Conservation (phyloP, 2,329 filamentous ascomycete genomes). For the Salinomyces thailandicus region DNA sequence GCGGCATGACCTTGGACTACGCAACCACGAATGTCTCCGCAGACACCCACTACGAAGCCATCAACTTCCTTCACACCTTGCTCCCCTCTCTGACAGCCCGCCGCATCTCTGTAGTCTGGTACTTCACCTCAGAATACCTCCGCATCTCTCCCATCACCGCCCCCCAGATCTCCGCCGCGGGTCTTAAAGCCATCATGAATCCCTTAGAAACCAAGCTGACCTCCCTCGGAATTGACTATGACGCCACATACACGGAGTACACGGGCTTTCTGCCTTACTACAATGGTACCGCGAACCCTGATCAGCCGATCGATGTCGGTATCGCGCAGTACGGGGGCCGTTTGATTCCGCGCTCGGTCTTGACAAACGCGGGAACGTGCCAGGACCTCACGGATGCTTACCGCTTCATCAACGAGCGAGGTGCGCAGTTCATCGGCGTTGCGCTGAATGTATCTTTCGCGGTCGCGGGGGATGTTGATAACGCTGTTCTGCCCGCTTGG, state of each 20-base stretch:
- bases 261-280: background rate
- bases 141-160: background rate
- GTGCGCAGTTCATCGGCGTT: background rate
- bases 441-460: background rate
- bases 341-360: slow-evolving; percentile 27
- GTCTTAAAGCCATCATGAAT: background rate
- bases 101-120: background rate
- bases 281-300: background rate
- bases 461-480: background rate
- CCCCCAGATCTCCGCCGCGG: background rate
- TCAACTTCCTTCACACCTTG: background rate
- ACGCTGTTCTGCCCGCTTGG: background rate
- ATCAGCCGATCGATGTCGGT: slow-evolving; percentile 22
- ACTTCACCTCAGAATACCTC: background rate
- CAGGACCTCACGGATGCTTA: background rate
- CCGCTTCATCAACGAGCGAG: background rate
- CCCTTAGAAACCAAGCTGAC: background rate
- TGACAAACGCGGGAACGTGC: slow-evolving; percentile 24
- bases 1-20: background rate
- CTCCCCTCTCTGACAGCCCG: background rate
- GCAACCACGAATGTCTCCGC: background rate
- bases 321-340: slow-evolving; percentile 19
- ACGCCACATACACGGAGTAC: background rate
- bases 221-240: background rate
- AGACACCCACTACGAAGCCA: background rate